Evolutionary conservation across 352 stramenopile genomes (phyloP).

Genomic region (Phytophthora tubulina): DNA sequence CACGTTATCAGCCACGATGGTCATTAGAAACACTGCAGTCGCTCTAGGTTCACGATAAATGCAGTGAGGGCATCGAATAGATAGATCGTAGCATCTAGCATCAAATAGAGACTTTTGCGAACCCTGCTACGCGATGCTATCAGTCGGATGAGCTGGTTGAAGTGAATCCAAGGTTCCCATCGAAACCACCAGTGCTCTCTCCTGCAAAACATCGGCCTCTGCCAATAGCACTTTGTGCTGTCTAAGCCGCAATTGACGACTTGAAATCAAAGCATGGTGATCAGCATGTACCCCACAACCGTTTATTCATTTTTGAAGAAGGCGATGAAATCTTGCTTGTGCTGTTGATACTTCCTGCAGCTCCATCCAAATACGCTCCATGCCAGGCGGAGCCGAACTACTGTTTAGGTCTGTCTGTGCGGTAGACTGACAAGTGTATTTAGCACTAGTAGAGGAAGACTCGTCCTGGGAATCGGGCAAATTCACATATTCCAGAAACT

Average conservation of each 20-base stretch:
- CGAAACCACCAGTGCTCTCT: not conserved
- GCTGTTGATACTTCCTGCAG: slow-evolving; percentile 50
- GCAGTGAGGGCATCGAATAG: not conserved
- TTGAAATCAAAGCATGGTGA: not conserved
- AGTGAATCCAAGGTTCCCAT: slow-evolving; percentile 34
- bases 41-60: slow-evolving; percentile 24
- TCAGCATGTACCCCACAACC: not conserved
- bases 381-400: slow-evolving; percentile 9
- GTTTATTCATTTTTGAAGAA: slow-evolving; percentile 28
- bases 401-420: not conserved
- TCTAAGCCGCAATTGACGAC: not conserved
- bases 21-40: slow-evolving; percentile 72
- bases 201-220: slow-evolving; percentile 7
- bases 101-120: not conserved
- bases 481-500: slow-evolving; percentile 65
- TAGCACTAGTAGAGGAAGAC: not conserved
- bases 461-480: slow-evolving; percentile 4
- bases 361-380: slow-evolving; percentile 53
- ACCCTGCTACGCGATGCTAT: not conserved
- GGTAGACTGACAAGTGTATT: not conserved
- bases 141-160: slow-evolving; percentile 32
- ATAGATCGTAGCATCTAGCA: not conserved
- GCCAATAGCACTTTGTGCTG: not conserved
- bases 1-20: slow-evolving; percentile 82
- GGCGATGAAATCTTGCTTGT: slow-evolving; percentile 49